Evolutionary conservation across 805 yeast genomes (phyloP).

Genomic region (Candida morakotiae): DNA sequence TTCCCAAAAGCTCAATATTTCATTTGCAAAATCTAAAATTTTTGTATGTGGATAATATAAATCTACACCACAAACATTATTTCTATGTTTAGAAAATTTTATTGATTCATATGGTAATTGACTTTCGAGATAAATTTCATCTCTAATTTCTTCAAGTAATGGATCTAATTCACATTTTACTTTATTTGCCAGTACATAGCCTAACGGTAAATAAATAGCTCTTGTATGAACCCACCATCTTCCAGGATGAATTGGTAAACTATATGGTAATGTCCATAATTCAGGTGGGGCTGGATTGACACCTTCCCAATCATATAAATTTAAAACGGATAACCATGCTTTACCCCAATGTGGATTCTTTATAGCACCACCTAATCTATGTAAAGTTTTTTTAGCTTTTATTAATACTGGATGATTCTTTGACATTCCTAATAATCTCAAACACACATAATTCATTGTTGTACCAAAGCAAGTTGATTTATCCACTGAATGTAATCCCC

Average conservation of each 20-base stretch:
- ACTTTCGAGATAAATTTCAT: slow-evolving; percentile 61
- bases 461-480: slow-evolving; percentile 97
- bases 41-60: slow-evolving; percentile 88
- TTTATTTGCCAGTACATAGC: slow-evolving; percentile 64
- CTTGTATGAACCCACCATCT: slow-evolving; percentile 99
- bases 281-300: slow-evolving; percentile 99
- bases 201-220: slow-evolving; percentile 82
- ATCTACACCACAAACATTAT: slow-evolving; percentile 87
- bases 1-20: slow-evolving; percentile 60
- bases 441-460: slow-evolving; percentile 73
- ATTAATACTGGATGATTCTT: slow-evolving; percentile 71
- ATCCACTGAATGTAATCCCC: slow-evolving; percentile 94
- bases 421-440: slow-evolving; percentile 75
- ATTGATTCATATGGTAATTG: slow-evolving; percentile 58
- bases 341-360: slow-evolving; percentile 98
- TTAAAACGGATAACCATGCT: slow-evolving; percentile 78
- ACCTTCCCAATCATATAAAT: slow-evolving; percentile 90
- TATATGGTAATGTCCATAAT: slow-evolving; percentile 81
- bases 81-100: slow-evolving; percentile 67
- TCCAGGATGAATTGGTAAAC: slow-evolving; percentile 84
- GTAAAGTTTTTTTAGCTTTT: slow-evolving; percentile 70
- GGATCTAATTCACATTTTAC: slow-evolving; percentile 59
- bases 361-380: slow-evolving; percentile 80
- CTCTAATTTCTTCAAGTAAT: slow-evolving; percentile 59
- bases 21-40: slow-evolving; percentile 59